Evolutionary conservation across 1,284 basidiomycete species (phyloP).

Genomic region (Ceratobasidium sp.): DNA sequence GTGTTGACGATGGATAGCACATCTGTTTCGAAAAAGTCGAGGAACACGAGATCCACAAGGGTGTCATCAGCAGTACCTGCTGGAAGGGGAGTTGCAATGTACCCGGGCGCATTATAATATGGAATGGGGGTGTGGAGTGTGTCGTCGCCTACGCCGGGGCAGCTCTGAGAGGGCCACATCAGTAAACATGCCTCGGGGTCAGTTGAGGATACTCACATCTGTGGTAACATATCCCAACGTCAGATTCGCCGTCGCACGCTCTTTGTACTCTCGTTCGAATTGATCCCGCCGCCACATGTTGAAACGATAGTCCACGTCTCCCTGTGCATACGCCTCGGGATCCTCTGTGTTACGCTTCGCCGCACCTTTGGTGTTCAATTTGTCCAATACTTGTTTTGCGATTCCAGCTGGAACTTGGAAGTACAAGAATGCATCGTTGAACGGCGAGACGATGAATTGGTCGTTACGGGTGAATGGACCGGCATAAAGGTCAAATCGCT

Average conservation of each 20-base stretch:
- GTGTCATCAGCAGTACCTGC: conserved; percentile 60
- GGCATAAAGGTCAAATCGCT: conserved; percentile 75
- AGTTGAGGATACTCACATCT: conserved; percentile 62
- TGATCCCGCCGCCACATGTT: conserved; percentile 39
- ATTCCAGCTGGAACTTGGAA: conserved; percentile 58
- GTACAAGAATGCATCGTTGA: conserved; percentile 66
- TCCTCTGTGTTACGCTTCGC: conserved; percentile 59
- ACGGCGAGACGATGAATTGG: conserved; percentile 69
- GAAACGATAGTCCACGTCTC: conserved; percentile 40
- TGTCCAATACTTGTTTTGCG: conserved; percentile 65
- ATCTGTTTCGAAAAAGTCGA: conserved; percentile 68
- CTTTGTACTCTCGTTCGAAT: conserved; percentile 24
- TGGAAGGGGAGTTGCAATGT: conserved; percentile 65
- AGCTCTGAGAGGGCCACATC: conserved; percentile 59
- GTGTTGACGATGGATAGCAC: conserved; percentile 66
- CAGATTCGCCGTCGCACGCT: conserved; percentile 54
- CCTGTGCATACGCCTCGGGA: conserved; percentile 55
- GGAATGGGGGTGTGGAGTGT: conserved; percentile 67
- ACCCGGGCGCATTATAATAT: conserved; percentile 56
- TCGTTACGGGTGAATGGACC: conserved; percentile 69
- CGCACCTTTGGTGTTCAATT: conserved; percentile 57
- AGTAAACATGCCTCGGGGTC: background rate
- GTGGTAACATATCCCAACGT: conserved; percentile 79
- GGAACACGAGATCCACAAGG: conserved; percentile 73
- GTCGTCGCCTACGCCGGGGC: conserved; percentile 78